A percentile compares a stretch with the other conserved stretches of the same genome.
phyloP scores from a whole-genome alignment of 768 basidiomycete genomes.

The Chiua virens region DNA sequence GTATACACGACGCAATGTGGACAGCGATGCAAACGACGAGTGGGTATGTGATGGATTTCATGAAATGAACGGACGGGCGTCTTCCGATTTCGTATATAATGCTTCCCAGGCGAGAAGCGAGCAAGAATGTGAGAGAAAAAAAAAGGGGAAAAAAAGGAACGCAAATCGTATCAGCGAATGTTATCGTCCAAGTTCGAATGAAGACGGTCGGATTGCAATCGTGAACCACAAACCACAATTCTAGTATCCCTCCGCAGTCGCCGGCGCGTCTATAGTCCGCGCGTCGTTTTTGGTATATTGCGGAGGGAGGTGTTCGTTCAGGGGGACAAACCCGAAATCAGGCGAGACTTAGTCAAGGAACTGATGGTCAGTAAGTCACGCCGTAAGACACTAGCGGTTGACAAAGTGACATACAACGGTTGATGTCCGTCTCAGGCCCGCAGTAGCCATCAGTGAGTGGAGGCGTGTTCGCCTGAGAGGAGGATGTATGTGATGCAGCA shows the following conservation, averaged over 20 bases:
- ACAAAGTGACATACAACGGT: conserved; percentile 67
- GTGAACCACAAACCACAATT: conserved; percentile 27
- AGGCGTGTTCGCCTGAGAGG: conserved; percentile 80
- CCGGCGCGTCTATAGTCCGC: conserved; percentile 44
- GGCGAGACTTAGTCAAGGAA: conserved; percentile 62
- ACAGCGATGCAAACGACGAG: conserved; percentile 38
- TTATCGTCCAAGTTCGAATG: conserved; percentile 34
- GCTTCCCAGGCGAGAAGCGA: conserved; percentile 28
- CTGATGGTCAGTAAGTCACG: conserved; percentile 48
- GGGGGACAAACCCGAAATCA: conserved; percentile 81
- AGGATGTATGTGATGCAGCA: conserved; percentile 73
- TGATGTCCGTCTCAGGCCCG: conserved; percentile 68
- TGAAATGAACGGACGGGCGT: conserved; percentile 35
- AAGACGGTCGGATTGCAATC: conserved; percentile 31
- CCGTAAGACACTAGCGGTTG: conserved; percentile 30
- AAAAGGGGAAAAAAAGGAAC: conserved; percentile 27
- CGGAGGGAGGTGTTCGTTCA: conserved; percentile 73
- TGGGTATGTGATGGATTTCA: conserved; percentile 33
- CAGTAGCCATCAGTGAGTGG: conserved; percentile 67
- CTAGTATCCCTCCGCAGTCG: conserved; percentile 29
- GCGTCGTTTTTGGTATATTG: conserved; percentile 58
- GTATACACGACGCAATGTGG: conserved; percentile 39
- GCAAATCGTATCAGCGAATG: conserved; percentile 33
- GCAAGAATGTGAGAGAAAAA: conserved; percentile 22
- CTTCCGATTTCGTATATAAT: conserved; percentile 36